These are phyloP conservation scores for Vararia minispora DNA, from an alignment of 768 basidiomycete species.

Conservation along the genomic window DNA sequence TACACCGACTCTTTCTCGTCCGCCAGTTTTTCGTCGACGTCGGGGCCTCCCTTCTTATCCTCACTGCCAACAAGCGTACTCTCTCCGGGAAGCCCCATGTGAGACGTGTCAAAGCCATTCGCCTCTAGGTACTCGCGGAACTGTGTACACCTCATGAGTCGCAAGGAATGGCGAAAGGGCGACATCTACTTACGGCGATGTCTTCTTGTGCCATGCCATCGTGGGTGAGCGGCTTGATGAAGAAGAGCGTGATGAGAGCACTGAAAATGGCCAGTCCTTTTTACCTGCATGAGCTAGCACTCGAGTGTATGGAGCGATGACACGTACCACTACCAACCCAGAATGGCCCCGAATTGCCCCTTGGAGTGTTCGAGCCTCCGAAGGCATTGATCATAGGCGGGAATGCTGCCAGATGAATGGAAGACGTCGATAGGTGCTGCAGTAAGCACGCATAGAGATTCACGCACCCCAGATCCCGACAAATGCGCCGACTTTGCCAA, in stretches of 20 bases:
- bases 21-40: too few relatives aligned
- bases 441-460: background rate
- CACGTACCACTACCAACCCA: slow-evolving; percentile 66
- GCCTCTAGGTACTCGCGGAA: slow-evolving; percentile 77
- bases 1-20: too few relatives aligned
- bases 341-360: slow-evolving; percentile 78
- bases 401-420: slow-evolving; percentile 36
- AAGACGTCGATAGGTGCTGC: background rate
- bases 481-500: slow-evolving; percentile 81
- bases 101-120: slow-evolving; percentile 68
- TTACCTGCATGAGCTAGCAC: background rate
- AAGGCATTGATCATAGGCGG: slow-evolving; percentile 60
- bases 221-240: slow-evolving; percentile 60
- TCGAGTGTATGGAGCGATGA: background rate
- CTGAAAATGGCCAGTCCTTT: slow-evolving; percentile 70
- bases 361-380: slow-evolving; percentile 36
- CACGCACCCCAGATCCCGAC: slow-evolving; percentile 67
- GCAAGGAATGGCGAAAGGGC: background rate
- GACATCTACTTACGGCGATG: slow-evolving; percentile 32
- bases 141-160: slow-evolving; percentile 20
- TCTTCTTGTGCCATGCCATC: slow-evolving; percentile 81
- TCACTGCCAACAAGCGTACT: too few relatives aligned
- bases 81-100: slow-evolving; percentile 47
- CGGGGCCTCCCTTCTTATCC: too few relatives aligned
- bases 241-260: slow-evolving; percentile 59